phyloP scores from a whole-genome alignment of 2,329 filamentous ascomycete species.

The Gyromitra esculenta region DNA sequence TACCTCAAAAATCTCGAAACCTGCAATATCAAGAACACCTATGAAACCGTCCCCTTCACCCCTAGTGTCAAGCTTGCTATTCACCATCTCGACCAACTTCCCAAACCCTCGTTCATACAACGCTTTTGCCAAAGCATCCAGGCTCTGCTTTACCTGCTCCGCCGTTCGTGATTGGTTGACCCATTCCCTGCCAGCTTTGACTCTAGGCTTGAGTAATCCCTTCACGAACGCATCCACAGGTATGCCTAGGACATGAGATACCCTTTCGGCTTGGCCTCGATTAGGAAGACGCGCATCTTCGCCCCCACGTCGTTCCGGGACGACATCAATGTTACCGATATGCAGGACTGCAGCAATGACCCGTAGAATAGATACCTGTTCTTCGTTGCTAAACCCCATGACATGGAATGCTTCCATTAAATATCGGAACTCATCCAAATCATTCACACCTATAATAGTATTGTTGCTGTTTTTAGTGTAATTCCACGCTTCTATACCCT shows the following conservation, averaged over 20 bases:
- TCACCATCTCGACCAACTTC: slow-evolving; percentile 90
- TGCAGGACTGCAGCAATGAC: slow-evolving; percentile 93
- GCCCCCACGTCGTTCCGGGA: slow-evolving; percentile 83
- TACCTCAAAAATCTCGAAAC: slow-evolving; percentile 97
- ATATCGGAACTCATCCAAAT: slow-evolving; percentile 86
- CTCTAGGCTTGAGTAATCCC: slow-evolving; percentile 87
- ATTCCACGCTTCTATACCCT: slow-evolving; percentile 85
- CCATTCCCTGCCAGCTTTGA: slow-evolving; percentile 97
- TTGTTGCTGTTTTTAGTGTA: slow-evolving; percentile 94
- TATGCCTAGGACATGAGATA: slow-evolving; percentile 86
- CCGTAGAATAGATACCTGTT: slow-evolving; percentile 82
- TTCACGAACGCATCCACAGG: slow-evolving; percentile 84
- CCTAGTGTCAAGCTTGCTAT: slow-evolving; percentile 86
- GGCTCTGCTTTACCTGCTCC: slow-evolving; percentile 87
- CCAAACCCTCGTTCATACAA: slow-evolving; percentile 98
- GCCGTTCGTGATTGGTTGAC: slow-evolving; percentile 98
- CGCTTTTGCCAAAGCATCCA: slow-evolving; percentile 93
- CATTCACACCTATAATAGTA: slow-evolving; percentile 87
- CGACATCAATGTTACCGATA: slow-evolving; percentile 87
- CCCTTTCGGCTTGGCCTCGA: slow-evolving; percentile 76
- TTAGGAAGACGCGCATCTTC: slow-evolving; percentile 89
- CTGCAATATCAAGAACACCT: slow-evolving; percentile 96
- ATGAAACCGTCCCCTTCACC: slow-evolving; percentile 96
- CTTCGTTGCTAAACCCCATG: slow-evolving; percentile 89
- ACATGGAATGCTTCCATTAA: slow-evolving; percentile 91